These are phyloP conservation scores for Davidsoniella australis DNA, from an alignment of 2,329 filamentous ascomycete species.

Conservation along the genomic window DNA sequence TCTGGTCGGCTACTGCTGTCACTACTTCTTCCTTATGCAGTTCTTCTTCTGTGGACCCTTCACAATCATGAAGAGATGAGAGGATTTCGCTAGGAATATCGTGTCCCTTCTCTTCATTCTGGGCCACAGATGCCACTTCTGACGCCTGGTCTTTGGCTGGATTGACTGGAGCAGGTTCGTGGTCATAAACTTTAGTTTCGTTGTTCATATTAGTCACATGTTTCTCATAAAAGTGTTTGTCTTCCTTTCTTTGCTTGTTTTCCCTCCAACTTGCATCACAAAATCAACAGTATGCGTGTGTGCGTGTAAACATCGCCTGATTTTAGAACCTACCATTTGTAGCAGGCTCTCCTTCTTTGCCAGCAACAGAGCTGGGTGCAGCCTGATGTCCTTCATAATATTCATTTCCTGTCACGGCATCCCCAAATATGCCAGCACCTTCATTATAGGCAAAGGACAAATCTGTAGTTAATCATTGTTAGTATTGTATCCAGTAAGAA, in stretches of 20 bases:
- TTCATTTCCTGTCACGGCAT: background rate
- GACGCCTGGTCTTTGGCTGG: background rate
- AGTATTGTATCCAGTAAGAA: too few relatives aligned
- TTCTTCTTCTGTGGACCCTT: background rate
- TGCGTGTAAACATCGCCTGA: too few relatives aligned
- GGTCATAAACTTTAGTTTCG: constrained; percentile 2
- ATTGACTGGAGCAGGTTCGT: constrained; percentile 1
- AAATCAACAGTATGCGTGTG: background rate
- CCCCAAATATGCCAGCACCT: background rate
- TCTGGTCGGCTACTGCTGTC: background rate
- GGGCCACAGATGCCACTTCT: background rate
- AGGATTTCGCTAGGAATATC: too few relatives aligned
- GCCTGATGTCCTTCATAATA: background rate
- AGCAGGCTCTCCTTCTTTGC: background rate
- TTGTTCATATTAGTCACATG: constrained; percentile 6
- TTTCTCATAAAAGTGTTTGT: background rate
- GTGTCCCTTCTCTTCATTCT: too few relatives aligned
- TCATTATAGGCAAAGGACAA: too few relatives aligned
- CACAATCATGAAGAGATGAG: background rate
- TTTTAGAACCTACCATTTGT: constrained; percentile 5
- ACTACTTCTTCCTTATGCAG: background rate
- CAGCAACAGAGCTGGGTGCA: background rate
- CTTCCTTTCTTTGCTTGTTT: background rate
- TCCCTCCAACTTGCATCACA: background rate
- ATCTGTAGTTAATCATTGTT: too few relatives aligned